These are phyloP conservation scores for Aureobasidium pullulans DNA, from an alignment of 2,329 filamentous ascomycete genomes.

Conservation along the genomic window DNA sequence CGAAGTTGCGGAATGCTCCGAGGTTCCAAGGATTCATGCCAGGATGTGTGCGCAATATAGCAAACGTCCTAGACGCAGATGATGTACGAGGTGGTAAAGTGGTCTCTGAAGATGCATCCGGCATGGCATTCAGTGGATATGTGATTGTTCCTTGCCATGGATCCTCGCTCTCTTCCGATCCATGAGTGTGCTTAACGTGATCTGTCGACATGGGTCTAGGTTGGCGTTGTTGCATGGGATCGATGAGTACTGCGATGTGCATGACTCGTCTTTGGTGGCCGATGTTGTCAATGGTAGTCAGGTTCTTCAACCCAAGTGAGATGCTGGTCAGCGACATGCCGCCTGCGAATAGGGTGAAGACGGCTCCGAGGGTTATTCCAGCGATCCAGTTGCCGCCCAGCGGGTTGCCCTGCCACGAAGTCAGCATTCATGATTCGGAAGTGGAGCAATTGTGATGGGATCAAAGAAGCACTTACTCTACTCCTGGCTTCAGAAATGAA, in stretches of 20 bases:
- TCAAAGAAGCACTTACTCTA: conserved; percentile 31
- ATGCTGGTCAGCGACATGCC: conserved; percentile 70
- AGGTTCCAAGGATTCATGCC: conserved; percentile 85
- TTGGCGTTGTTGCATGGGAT: conserved; percentile 9
- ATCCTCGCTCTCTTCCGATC: conserved; percentile 11
- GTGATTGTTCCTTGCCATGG: conserved; percentile 43
- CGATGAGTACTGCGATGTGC: conserved; percentile 68
- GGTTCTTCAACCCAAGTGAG: conserved; percentile 63
- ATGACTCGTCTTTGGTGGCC: conserved; percentile 54
- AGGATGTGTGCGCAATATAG: conserved; percentile 63
- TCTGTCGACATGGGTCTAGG: conserved; percentile 3
- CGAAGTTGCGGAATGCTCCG: conserved; percentile 62
- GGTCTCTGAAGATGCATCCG: conserved; percentile 21
- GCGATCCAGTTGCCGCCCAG: conserved; percentile 58
- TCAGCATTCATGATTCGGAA: not conserved
- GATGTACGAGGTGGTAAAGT: conserved; percentile 18
- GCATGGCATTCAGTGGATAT: conserved; percentile 45
- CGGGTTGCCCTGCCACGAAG: not conserved
- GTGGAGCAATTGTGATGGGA: too few relatives aligned
- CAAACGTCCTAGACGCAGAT: conserved; percentile 56
- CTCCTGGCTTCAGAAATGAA: conserved; percentile 51
- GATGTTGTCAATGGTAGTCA: conserved; percentile 78
- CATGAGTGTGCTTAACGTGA: not conserved
- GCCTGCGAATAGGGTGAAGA: conserved; percentile 75
- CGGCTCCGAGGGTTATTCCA: conserved; percentile 55